phyloP scores from a whole-genome alignment of 306 rosid genomes.

The Mimosa bimucronata region DNA sequence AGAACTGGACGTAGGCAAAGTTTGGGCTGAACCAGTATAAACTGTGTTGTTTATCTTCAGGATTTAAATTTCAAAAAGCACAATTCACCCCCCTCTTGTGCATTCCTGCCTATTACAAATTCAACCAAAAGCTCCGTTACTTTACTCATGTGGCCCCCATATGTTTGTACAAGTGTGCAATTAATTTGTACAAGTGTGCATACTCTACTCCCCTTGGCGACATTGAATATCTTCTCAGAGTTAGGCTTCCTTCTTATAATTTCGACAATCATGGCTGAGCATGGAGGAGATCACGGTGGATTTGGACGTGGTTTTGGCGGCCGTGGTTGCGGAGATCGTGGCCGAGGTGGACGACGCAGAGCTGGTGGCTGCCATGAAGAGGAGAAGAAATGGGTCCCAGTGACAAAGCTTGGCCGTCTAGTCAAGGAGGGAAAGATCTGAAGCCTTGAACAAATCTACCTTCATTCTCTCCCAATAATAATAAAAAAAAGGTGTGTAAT shows the following conservation, averaged over 20 bases:
- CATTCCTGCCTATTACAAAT: too few species aligned
- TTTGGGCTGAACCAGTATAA: too few species aligned
- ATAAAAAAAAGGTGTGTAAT: too few species aligned
- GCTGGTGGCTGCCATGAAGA: conserved; percentile 54
- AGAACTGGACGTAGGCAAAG: too few species aligned
- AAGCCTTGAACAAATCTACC: conserved; percentile 67
- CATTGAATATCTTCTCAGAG: not conserved
- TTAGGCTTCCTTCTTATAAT: not conserved
- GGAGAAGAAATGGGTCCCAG: conserved; percentile 74
- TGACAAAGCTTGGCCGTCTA: conserved; percentile 72
- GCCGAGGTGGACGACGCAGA: conserved; percentile 53
- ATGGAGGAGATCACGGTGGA: conserved; percentile 12
- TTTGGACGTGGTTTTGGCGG: conserved; percentile 47
- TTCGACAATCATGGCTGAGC: not conserved
- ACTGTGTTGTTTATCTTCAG: too few species aligned
- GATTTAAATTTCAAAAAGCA: too few species aligned
- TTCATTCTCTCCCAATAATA: conserved; percentile 67
- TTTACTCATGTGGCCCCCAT: too few species aligned
- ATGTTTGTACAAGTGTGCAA: too few species aligned
- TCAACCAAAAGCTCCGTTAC: too few species aligned
- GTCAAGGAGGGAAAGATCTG: conserved; percentile 62
- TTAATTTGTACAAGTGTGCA: too few species aligned
- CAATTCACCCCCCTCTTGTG: too few species aligned
- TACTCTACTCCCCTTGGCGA: not conserved
- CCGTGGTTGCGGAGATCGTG: conserved; percentile 57